Base-by-base conservation (phyloP, 2,329 filamentous ascomycete species). In the Nigrospora sphaerica region DNA sequence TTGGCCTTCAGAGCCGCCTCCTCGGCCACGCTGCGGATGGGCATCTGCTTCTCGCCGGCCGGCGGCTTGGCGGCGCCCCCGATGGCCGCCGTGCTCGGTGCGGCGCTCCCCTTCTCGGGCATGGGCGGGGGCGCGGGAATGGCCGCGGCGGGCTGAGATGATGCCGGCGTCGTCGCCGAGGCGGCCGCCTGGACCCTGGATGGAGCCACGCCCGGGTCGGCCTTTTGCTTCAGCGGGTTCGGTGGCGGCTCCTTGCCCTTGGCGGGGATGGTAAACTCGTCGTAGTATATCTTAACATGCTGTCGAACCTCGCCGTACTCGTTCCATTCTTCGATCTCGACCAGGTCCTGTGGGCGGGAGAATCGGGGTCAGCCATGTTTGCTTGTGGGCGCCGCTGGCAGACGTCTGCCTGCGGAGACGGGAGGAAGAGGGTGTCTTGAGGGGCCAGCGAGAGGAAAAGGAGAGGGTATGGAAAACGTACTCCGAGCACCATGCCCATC, bases 251-350 rank as follows among this genome's bases (percentile, higher is more conserved):
- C 72, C 55, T 77, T 64, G 69, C 71, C 63, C 67, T 78, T 73
- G 62, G 72, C 62, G 32, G 77, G 75, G 54, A 80, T 78, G 42
- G 78, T 81, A 57, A 70, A 71, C 54, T 82, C 78, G 68, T 83
- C 79, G 62, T 78, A 78, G 67, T 77, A 80, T 55, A 85, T 79
- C 50, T 75, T 82, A 57, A 97, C 81, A 58, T 92, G 86, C 67
- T 92, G 81, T 66, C 90, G 89, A 51, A 98, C 79, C 69, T 97
- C 92, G 67, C 90, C 90, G 67, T 95, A 96, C 66, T 98, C 93
- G 72, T 98, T 98, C 93, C 92, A 97, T 64, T 98, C 93, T 69
- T 98, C 93, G 52, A 97, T 82, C 67, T 97, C 85, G 53, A 92
- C 86, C 42, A 96, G 77, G 64, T 96, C 93, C 91, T 96, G 52